Base-by-base conservation (phyloP, 768 basidiomycete species). In the Terana coerulea region DNA sequence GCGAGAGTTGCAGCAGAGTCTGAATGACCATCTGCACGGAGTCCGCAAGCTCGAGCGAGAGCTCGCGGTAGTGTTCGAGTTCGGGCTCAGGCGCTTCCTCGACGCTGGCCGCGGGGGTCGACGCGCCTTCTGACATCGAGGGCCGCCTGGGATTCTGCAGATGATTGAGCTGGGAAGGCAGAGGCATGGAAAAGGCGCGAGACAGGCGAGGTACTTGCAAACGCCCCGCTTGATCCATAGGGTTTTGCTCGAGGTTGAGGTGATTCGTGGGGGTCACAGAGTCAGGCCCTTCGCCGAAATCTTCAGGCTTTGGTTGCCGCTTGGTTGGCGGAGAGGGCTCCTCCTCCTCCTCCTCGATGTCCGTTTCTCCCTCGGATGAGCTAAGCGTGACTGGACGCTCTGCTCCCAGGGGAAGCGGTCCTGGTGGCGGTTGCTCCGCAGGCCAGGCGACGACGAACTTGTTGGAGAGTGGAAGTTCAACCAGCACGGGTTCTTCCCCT, bases 11-110 rank as follows among this genome's bases (percentile, higher is more conserved):
- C 2, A 97, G 78, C 59, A 98, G 79, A 1, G 91, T 95, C 65
- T 97, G 92, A 33, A 95, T 86, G 52, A 91, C 82, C 72, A 88
- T 81, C 71, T 97, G 93, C 11, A 93, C 81, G 10, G 87, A 86
- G 67, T 97, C 95, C 11, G 95, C 92, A 12, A 97, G 76, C 67
- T 98, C 94, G 25, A 88, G 70, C 0, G 92, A 91, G 49, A 95
- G 72, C 53, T 88, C 86, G 37, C 79, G 77, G 56, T 86, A 72
- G 51, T 73, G 77, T 3, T 70, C 63, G 9, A 64, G 62, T 24
- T 71, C 69, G 47, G 55, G 65, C 9, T 66, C 61, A 28, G 51
- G 46, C 22, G 65, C 63, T 12, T 47, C 51, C 37, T 58, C 40
- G 59, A 49, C 47, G 34, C 9, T 24, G 64, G 47, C 53, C 60